Evolutionary conservation across 2,329 filamentous ascomycete genomes (phyloP), one percentile per base, ranked within the genome.

Genomic region (Exophiala aquamarina): DNA sequence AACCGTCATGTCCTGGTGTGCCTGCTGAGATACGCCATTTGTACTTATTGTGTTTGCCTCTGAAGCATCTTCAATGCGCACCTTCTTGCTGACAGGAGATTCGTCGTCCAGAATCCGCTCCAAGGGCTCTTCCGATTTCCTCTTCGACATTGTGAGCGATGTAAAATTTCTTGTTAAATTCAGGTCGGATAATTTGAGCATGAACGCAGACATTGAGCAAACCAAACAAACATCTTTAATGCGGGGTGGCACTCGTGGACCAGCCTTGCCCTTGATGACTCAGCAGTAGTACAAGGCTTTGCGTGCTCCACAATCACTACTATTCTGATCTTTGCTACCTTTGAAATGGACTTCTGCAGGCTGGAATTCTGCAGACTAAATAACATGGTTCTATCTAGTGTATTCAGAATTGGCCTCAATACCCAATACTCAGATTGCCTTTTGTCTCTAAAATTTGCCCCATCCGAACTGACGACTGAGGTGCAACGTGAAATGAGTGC

Each of bases 61-160:
- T 14, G 57, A 44, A 14, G 63, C 59, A 34, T 69, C 66, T 47
- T 69, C 68, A 35, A 73, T 59, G 15, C 71, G 69, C 18, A 62
- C 64, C 46, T 69, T 73, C 57, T 75, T 75, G 21, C 66, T 70
- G 23, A 62, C 64, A 6, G 71, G 71, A n/a, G 72, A 74, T 19
- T 63, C 60, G 11, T 54, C 47, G 3, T 56, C 49, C 7, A 61
- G 48, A 17, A 65, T 56, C 20, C 65, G 61, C 47, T 73, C 71
- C 13, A 70, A 58, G 20, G 68, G 61, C 37, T 67, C 58, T 52
- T 74, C 72, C 31, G 72, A 73, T 51, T 67, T 69, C 59, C 72
- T 65, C 54, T 75, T 75, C 17, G 71, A 63, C 72, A 75, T 75
- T 43, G 35, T 33, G 14, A 18, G 19, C 23, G 11, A 26, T n/a